Conservation (phyloP, 164 flowering plant genomes). For the Cinnamomum micranthum region DNA sequence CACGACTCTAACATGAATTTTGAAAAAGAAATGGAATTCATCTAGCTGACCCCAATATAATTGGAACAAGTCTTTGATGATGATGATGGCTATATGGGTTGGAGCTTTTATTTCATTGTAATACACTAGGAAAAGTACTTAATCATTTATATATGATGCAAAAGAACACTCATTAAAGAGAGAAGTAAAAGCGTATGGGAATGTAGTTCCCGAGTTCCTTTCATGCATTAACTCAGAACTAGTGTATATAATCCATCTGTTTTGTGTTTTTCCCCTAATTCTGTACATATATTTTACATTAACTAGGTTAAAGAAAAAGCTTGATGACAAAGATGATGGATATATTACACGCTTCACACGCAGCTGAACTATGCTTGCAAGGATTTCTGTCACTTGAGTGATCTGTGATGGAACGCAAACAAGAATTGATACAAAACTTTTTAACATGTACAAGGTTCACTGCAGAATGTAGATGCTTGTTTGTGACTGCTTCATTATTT, state of each 20-base stretch:
- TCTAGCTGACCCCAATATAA: no score
- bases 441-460: no score
- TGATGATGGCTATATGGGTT: neutral
- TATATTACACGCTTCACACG: constrained; percentile 9
- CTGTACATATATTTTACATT: neutral
- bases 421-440: no score
- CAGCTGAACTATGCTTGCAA: neutral
- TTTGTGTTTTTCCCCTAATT: neutral
- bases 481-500: no score
- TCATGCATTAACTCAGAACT: neutral
- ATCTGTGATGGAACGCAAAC: neutral
- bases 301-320: constrained; percentile 12
- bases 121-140: neutral
- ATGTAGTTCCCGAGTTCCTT: no score
- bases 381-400: neutral
- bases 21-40: no score
- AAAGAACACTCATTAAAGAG: neutral
- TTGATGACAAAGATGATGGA: constrained; percentile 15
- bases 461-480: no score
- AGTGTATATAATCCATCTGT: no score
- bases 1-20: no score
- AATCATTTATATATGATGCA: neutral
- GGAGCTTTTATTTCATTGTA: no score
- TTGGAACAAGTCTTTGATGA: neutral
- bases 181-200: neutral